Conservation (phyloP, 352 stramenopile genomes). For the Globisporangium canariense region DNA sequence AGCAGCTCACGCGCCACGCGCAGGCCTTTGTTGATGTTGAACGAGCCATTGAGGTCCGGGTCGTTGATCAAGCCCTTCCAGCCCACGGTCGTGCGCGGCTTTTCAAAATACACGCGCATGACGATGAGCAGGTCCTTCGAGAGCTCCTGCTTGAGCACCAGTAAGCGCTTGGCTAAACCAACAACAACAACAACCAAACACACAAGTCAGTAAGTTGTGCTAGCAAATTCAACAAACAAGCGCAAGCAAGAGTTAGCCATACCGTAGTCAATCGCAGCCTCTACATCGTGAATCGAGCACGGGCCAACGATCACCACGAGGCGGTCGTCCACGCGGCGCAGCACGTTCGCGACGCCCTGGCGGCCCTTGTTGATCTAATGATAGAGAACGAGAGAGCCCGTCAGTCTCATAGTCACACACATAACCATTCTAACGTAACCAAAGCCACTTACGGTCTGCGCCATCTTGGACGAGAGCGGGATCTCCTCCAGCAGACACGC, state of each 20-base stretch:
- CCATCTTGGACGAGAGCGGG: constrained; percentile 70
- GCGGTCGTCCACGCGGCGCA: constrained; percentile 81
- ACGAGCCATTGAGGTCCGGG: constrained; percentile 85
- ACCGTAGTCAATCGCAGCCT: constrained; percentile 81
- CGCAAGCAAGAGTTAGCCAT: background rate
- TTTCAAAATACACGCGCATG: constrained; percentile 92
- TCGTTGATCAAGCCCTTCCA: constrained; percentile 92
- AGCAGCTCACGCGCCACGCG: constrained; percentile 80
- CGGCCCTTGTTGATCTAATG: constrained; percentile 65
- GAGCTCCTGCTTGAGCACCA: constrained; percentile 67
- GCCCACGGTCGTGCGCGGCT: constrained; percentile 85
- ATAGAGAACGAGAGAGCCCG: background rate
- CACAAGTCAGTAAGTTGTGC: background rate
- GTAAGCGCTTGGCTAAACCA: constrained; percentile 44
- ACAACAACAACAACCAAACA: background rate
- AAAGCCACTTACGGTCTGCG: constrained; percentile 42
- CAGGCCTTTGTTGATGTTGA: constrained; percentile 92
- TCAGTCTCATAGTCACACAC: background rate
- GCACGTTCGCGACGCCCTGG: constrained; percentile 67
- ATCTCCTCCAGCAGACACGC: constrained; percentile 86
- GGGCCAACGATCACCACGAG: constrained; percentile 82
- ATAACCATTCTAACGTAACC: background rate
- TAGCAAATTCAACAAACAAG: background rate
- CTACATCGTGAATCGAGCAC: constrained; percentile 88
- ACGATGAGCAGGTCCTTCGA: constrained; percentile 84